Evolutionary conservation across 768 basidiomycete genomes (phyloP).

Genomic region (Mycena galericulata): DNA sequence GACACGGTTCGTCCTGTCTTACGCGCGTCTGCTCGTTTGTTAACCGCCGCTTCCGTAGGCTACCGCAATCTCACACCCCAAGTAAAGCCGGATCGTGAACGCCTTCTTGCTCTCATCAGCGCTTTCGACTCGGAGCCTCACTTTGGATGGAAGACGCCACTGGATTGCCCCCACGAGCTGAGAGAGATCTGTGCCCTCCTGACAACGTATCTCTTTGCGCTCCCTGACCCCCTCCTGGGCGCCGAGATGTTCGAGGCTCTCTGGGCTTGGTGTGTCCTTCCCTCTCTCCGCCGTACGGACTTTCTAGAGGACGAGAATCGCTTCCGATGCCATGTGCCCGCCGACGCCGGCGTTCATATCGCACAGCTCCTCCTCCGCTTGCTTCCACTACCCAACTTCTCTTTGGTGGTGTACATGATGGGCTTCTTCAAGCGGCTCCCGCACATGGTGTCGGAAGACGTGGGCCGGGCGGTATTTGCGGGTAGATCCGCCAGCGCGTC

Average conservation of each 20-base stretch:
- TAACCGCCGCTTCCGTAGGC: no score
- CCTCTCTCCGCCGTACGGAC: conserved; percentile 35
- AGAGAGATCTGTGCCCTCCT: conserved; percentile 56
- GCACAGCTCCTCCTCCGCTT: conserved; percentile 55
- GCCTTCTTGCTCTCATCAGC: conserved; percentile 51
- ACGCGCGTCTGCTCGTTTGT: no score
- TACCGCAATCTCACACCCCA: conserved; percentile 3
- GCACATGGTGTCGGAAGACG: conserved; percentile 46
- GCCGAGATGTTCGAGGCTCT: conserved; percentile 49
- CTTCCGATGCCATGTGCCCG: conserved; percentile 31
- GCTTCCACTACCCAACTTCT: conserved; percentile 56
- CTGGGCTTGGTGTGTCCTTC: conserved; percentile 50
- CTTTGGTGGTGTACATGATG: conserved; percentile 57
- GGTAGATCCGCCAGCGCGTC: conserved; percentile 26
- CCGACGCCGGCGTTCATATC: conserved; percentile 39
- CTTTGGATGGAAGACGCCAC: conserved; percentile 44
- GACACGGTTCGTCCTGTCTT: conserved; percentile 44
- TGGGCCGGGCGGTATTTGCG: conserved; percentile 51
- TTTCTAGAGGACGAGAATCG: conserved; percentile 34
- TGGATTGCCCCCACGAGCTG: conserved; percentile 51
- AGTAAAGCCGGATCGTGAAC: conserved; percentile 46
- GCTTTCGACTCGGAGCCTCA: conserved; percentile 49
- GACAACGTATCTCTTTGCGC: conserved; percentile 52
- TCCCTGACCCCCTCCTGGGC: conserved; percentile 54
- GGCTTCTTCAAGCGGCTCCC: conserved; percentile 58